Evolutionary conservation across 2,329 filamentous ascomycete genomes (phyloP), one percentile per base, ranked within the genome.

Genomic region (Gnomoniopsis sp.): DNA sequence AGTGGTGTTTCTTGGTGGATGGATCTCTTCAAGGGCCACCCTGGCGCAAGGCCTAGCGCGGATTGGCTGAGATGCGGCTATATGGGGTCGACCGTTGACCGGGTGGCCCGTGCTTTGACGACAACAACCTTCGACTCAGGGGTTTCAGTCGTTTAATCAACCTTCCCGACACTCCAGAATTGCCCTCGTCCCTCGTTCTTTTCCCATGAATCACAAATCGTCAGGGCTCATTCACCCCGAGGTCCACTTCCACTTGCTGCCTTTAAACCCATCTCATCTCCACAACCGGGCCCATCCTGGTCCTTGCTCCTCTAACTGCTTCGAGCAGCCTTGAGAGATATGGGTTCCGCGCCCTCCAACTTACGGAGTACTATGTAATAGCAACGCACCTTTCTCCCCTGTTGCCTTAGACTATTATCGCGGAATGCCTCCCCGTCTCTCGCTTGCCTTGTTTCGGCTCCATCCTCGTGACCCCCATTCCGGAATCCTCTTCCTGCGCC

Each of bases 401-500:
- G 53, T 8, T 41, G 14, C 36, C 33, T n/a, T 43, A 21, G 22
- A 44, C 43, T 47, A 17, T 6, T 53, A 46, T 23, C 43, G 33
- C 53, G 44, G 34, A 19, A 55, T 26, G 21, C 22, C 48, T 41
- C 34, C 46, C 34, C 46, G 11, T 14, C 41, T 19, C 14, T 46
- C 34, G 38, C 41, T 10, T 44, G 38, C 22, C 33, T 49, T 26
- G 12, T 3, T 19, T 26, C 44, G 22, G 34, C 43, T 3, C 43
- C 19, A 15, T 36, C 36, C 44, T 30, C 33, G 21, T 49, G 44
- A 23, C 48, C 21, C n/a, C 33, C 30, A 49, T 34, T 46, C 30
- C 53, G 53, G 53, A 49, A 11, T 22, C n/a, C 44, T 55, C 44
- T 55, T 41, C 30, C 53, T 26, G 53, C 44, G 19, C 43, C 43